phyloP scores from a whole-genome alignment of 495 filamentous ascomycete genomes.

The Talaromyces stipitatus region DNA sequence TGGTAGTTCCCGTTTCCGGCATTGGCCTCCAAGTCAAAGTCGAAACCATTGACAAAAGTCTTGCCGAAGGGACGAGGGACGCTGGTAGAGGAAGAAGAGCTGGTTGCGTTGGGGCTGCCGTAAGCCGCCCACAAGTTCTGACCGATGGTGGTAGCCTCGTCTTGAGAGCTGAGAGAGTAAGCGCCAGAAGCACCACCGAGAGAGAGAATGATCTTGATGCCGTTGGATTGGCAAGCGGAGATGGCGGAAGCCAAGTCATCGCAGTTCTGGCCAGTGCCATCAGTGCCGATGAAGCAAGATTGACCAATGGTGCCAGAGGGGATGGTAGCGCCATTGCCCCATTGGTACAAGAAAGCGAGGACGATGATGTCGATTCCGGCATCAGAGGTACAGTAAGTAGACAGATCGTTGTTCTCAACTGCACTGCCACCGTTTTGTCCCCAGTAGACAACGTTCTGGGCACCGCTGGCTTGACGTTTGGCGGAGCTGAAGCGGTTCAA shows the following conservation, averaged over 20 bases:
- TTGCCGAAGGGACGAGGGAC: constrained; percentile 43
- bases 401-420: constrained; percentile 34
- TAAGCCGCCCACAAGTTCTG: constrained; percentile 46
- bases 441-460: constrained; percentile 38
- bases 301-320: constrained; percentile 20
- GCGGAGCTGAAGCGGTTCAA: not conserved
- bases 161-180: constrained; percentile 28
- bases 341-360: constrained; percentile 44
- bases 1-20: constrained; percentile 27
- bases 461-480: constrained; percentile 4
- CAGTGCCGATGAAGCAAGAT: constrained; percentile 13
- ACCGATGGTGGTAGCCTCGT: constrained; percentile 38
- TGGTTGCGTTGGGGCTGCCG: constrained; percentile 14
- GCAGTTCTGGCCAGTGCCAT: constrained; percentile 16
- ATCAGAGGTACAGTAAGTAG: constrained; percentile 26
- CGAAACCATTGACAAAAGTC: constrained; percentile 51
- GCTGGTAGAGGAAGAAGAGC: not conserved
- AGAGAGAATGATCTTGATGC: constrained; percentile 42
- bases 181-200: constrained; percentile 36
- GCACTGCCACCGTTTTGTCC: constrained; percentile 33
- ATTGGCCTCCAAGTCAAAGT: constrained; percentile 37
- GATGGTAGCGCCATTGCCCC: constrained; percentile 17
- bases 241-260: constrained; percentile 37
- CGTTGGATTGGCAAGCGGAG: constrained; percentile 38
- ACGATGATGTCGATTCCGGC: constrained; percentile 43